Percentiles rank a stretch among this genome's conserved stretches.
These are phyloP conservation scores for Tuber microsphaerosporum DNA, from an alignment of 495 filamentous ascomycete species.

Conservation along the genomic window DNA sequence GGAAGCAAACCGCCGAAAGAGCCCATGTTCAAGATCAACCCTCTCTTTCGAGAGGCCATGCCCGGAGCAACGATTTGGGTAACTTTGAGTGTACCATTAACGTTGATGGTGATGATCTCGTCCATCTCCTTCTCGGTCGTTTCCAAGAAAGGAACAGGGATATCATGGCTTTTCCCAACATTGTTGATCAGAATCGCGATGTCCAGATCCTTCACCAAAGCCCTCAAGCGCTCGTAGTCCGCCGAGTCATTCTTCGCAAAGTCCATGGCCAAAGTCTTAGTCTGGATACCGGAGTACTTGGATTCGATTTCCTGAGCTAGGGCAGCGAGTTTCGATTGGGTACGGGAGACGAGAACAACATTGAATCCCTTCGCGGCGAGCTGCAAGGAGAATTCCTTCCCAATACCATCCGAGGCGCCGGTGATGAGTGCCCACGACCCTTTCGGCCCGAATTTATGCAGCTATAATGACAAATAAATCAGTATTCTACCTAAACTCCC, in stretches of 20 bases:
- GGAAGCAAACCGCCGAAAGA: constrained; percentile 87
- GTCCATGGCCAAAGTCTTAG: constrained; percentile 80
- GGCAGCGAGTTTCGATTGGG: constrained; percentile 73
- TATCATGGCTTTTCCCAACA: constrained; percentile 85
- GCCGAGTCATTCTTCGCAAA: constrained; percentile 67
- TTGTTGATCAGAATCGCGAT: constrained; percentile 92
- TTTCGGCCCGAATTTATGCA: constrained; percentile 81
- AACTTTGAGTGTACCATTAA: constrained; percentile 73
- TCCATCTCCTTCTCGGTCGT: constrained; percentile 70
- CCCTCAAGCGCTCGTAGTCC: constrained; percentile 66
- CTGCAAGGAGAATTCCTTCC: constrained; percentile 90
- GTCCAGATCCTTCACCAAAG: constrained; percentile 63
- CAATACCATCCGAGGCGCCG: constrained; percentile 91
- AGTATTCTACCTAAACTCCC: constrained; percentile 7
- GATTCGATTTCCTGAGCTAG: constrained; percentile 67
- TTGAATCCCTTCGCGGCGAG: constrained; percentile 90
- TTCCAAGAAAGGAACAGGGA: constrained; percentile 79
- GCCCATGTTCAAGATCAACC: constrained; percentile 93
- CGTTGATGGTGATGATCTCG: constrained; percentile 92
- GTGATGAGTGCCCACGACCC: constrained; percentile 93
- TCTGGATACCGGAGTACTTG: constrained; percentile 57
- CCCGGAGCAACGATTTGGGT: constrained; percentile 78
- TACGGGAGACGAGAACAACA: constrained; percentile 86
- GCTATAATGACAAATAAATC: constrained; percentile 48
- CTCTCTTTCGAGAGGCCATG: constrained; percentile 72